Evolutionary conservation across 257 asterid species (phyloP), one percentile per base, ranked within the genome.

Genomic region (Solanum sitiens): DNA sequence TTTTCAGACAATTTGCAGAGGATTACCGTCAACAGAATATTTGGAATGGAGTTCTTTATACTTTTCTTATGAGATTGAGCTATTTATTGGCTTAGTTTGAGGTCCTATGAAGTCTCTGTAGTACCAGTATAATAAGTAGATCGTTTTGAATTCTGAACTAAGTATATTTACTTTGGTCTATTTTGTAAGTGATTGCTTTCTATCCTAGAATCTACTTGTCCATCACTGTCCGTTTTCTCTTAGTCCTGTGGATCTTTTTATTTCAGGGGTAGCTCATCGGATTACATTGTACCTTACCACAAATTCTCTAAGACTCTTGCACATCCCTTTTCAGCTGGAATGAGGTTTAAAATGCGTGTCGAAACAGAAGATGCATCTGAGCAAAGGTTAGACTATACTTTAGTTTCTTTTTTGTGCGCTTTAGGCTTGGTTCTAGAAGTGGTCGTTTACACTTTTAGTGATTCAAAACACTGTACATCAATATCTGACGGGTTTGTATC

Each of bases 351-450:
- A 90, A 89, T 95, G 86, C 98, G 96, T 18, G 91, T 91, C 23
- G 99, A 94, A 90, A 89, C 98, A 21, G 99, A 97, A 87, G 99
- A 97, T 80, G 93, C 99, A 63, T 94, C 98, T 70, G 99, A 97
- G 86, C 94, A 96, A 92, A 97, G 99, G 99, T 94, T 87, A 72
- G 91, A 86, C 89, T 83, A 35, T n/a, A 25, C 33, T 74, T 56
- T 8, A 7, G 13, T 39, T 32, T 30, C 9, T 18, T 8, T 45
- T 39, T 50, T 47, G 16, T 82, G 70, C 11, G 27, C 86, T 80
- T 80, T 27, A 45, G 44, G 27, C 45, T 82, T 80, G 44, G 85
- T 10, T 82, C 30, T 50, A 50, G 40, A 45, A 14, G 70, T 30
- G 70, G 27, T 20, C 5, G 45, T 10, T 50, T 82, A 50, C 70